These are phyloP conservation scores for Trichothecium sympodiale DNA, from an alignment of 2,329 filamentous ascomycete species.

Conservation along the genomic window DNA sequence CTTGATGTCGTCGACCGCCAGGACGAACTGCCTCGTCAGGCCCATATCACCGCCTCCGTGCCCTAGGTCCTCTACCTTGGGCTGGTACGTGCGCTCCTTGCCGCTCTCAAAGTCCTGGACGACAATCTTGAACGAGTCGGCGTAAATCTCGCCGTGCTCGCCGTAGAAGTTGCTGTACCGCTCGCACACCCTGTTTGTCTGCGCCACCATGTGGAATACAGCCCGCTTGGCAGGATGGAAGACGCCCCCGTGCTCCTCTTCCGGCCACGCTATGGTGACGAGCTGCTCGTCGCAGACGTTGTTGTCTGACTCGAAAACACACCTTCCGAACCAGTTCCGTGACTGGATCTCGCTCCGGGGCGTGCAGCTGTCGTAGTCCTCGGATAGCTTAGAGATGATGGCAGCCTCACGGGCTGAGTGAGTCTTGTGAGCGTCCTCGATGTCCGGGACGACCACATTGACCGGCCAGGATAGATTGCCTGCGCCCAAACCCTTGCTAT, in stretches of 20 bases:
- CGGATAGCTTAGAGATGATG: conserved; percentile 30
- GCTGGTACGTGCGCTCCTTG: conserved; percentile 16
- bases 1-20: conserved; percentile 71
- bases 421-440: conserved; percentile 58
- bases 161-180: conserved; percentile 81
- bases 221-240: conserved; percentile 62
- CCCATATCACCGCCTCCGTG: conserved; percentile 35
- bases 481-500: conserved; percentile 45
- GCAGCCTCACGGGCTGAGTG: conserved; percentile 26
- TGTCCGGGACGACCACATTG: conserved; percentile 81
- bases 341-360: conserved; percentile 34
- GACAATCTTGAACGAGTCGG: conserved; percentile 68
- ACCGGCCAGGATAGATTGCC: conserved; percentile 73
- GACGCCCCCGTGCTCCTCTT: conserved; percentile 19
- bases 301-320: conserved; percentile 88
- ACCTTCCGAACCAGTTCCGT: conserved; percentile 79
- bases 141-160: conserved; percentile 72
- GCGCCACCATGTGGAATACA: conserved; percentile 87
- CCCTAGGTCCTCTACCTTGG: conserved; percentile 22
- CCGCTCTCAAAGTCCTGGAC: conserved; percentile 48
- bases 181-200: conserved; percentile 78
- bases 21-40: conserved; percentile 70
- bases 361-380: conserved; percentile 38
- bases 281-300: conserved; percentile 88
- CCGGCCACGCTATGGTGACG: conserved; percentile 81